Conservation (phyloP, 306 rosid genomes). For the Argentina anserina region DNA sequence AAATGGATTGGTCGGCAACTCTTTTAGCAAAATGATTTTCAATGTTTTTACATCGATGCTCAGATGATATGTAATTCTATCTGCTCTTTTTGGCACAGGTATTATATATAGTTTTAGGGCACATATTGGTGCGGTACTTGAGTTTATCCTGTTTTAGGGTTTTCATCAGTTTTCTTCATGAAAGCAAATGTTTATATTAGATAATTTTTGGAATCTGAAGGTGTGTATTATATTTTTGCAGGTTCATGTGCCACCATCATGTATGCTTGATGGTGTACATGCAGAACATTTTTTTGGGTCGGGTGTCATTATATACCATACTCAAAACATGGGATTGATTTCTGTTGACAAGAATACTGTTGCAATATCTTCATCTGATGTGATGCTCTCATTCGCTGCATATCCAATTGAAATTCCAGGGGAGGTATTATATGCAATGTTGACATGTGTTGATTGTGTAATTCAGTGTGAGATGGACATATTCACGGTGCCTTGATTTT, state of each 20-base stretch:
- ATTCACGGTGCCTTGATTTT: not conserved
- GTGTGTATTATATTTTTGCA: conserved; percentile 36
- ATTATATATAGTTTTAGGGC: too few relatives aligned
- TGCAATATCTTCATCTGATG: conserved; percentile 80
- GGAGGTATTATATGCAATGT: conserved; percentile 57
- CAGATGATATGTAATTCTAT: not conserved
- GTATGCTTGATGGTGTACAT: conserved; percentile 98
- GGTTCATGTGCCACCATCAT: conserved; percentile 94
- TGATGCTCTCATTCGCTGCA: conserved; percentile 92
- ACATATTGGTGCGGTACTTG: too few relatives aligned
- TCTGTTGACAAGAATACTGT: conserved; percentile 92
- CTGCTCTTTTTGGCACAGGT: too few relatives aligned
- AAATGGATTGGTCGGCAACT: too few relatives aligned
- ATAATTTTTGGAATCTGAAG: conserved; percentile 12
- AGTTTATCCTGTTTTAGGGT: too few relatives aligned
- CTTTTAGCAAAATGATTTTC: not conserved
- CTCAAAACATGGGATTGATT: conserved; percentile 74
- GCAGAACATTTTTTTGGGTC: conserved; percentile 91
- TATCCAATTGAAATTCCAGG: conserved; percentile 94
- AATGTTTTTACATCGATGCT: not conserved
- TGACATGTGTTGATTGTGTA: not conserved
- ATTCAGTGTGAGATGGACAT: not conserved
- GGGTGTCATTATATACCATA: conserved; percentile 83
- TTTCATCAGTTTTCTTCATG: not conserved
- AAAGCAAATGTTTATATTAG: not conserved